Conservation (phyloP, 2,329 filamentous ascomycete genomes). For the Magnaporthiopsis incrustans region DNA sequence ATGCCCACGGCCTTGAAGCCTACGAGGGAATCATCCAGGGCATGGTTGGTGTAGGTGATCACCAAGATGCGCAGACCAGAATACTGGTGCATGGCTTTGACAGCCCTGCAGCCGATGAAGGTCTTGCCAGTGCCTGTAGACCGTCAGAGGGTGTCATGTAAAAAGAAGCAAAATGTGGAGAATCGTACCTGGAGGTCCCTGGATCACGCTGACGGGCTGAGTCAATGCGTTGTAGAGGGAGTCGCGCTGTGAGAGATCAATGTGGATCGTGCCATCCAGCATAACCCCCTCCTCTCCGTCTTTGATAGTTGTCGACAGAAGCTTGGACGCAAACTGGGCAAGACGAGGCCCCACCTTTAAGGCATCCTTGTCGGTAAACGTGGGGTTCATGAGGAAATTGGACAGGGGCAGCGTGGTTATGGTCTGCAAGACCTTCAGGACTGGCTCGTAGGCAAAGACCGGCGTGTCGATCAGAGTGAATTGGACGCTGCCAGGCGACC, state of each 20-base stretch:
- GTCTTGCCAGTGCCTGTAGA: constrained; percentile 63
- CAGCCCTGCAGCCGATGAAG: constrained; percentile 58
- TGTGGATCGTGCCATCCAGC: constrained; percentile 7
- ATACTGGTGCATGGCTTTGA: constrained; percentile 43
- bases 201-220: constrained; percentile 51
- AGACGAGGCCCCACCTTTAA: constrained; percentile 6
- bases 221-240: constrained; percentile 48
- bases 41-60: constrained; percentile 61
- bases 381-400: constrained; percentile 37
- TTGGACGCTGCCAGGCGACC: constrained; percentile 17
- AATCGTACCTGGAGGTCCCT: constrained; percentile 59
- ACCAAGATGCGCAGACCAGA: constrained; percentile 50
- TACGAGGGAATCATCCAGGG: constrained; percentile 56
- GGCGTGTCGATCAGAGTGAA: constrained; percentile 57
- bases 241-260: constrained; percentile 38
- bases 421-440: constrained; percentile 50
- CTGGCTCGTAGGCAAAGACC: constrained; percentile 61
- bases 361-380: constrained; percentile 1
- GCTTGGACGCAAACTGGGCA: too few species aligned
- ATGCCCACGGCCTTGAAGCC: constrained; percentile 57
- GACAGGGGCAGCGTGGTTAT: constrained; percentile 49
- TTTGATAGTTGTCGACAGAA: constrained; percentile 6
- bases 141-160: background rate
- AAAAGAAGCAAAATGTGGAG: background rate
- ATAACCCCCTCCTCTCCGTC: background rate